Evolutionary conservation across 495 filamentous ascomycete species (phyloP).

Genomic region (Podospora comata): DNA sequence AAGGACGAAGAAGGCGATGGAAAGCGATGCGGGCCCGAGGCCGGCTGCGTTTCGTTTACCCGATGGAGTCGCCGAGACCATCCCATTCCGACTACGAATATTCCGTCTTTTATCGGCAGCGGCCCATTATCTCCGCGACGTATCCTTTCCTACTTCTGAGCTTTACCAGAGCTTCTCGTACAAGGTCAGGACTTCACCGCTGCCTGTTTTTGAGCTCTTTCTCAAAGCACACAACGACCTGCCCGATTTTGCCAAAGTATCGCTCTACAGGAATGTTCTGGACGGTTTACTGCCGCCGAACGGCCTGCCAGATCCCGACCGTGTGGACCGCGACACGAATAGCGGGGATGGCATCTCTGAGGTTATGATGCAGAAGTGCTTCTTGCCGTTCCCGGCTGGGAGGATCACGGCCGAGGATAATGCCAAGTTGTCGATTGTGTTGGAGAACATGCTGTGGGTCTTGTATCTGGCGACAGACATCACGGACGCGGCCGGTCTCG

Average conservation of each 20-base stretch:
- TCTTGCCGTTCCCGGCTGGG: constrained; percentile 68
- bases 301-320: constrained; percentile 40
- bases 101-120: constrained; percentile 42
- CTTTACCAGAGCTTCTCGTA: constrained; percentile 68
- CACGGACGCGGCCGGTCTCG: constrained; percentile 45
- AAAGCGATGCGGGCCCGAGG: not conserved
- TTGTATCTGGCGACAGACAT: constrained; percentile 46
- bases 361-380: constrained; percentile 61
- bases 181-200: constrained; percentile 61
- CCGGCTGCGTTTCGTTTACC: constrained; percentile 14
- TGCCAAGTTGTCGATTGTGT: constrained; percentile 69
- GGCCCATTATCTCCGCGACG: constrained; percentile 27
- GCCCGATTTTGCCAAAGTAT: constrained; percentile 50
- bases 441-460: constrained; percentile 68
- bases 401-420: constrained; percentile 65
- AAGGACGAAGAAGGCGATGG: constrained; percentile 3
- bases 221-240: constrained; percentile 52
- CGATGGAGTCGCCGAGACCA: constrained; percentile 53
- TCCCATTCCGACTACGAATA: constrained; percentile 62
- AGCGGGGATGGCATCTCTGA: constrained; percentile 49
- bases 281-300: constrained; percentile 58
- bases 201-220: constrained; percentile 70
- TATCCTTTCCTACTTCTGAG: constrained; percentile 53
- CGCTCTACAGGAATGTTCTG: constrained; percentile 64
- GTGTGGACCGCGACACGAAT: constrained; percentile 36